Conservation (phyloP, 148 eudicot species). For the Chenopodium suecicum region DNA sequence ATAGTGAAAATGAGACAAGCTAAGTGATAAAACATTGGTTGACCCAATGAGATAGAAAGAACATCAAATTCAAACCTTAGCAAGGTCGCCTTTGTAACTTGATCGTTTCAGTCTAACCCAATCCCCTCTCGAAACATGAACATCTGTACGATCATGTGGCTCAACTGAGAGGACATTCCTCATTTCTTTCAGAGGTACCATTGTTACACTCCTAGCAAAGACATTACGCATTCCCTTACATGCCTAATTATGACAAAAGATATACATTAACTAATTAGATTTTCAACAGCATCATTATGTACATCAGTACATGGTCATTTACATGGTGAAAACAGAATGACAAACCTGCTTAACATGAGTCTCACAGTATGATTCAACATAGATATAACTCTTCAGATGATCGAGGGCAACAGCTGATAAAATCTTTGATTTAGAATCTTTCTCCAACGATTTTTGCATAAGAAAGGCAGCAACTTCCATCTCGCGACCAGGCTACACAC, state of each 20-base stretch:
- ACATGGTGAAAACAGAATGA: too few species aligned
- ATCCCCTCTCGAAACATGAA: conserved; percentile 65
- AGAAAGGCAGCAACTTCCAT: conserved; percentile 79
- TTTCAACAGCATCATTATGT: too few species aligned
- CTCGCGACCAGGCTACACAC: conserved; percentile 80
- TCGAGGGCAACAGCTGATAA: conserved; percentile 78
- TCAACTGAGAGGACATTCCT: conserved; percentile 82
- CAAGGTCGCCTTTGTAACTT: conserved; percentile 79
- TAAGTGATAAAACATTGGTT: not conserved
- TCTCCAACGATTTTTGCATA: conserved; percentile 82
- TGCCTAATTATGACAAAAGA: conserved; percentile 42
- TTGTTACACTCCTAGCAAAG: conserved; percentile 52
- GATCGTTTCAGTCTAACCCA: conserved; percentile 94
- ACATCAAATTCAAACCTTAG: conserved; percentile 50
- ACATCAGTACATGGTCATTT: too few species aligned
- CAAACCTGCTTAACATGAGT: conserved; percentile 83
- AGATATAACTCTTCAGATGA: conserved; percentile 75
- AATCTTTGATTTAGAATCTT: conserved; percentile 61
- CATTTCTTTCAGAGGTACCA: conserved; percentile 92
- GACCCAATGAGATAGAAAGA: not conserved
- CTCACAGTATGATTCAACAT: conserved; percentile 87
- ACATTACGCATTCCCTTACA: conserved; percentile 80
- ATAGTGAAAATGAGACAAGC: not conserved
- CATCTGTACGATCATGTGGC: conserved; percentile 37
- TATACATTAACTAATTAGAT: not conserved